Evolutionary conservation across 2,329 filamentous ascomycete species (phyloP), one percentile per base, ranked within the genome.

Genomic region (Cladobotryum protrusum): DNA sequence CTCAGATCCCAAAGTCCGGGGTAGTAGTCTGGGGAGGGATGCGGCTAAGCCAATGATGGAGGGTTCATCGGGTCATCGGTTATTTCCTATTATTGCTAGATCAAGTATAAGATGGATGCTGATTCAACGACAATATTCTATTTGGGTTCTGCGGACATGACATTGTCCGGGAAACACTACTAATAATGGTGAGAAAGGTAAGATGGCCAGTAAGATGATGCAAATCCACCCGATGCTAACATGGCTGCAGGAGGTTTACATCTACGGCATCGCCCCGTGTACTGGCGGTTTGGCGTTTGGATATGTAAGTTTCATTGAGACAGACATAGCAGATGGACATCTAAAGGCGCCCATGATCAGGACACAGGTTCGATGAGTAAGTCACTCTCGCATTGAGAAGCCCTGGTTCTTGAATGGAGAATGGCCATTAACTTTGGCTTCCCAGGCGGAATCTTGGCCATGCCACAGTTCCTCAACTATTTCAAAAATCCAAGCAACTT

Each of bases 401-500:
- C 24, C 6, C 6, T 9, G 2, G 24, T 29, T 29, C 24, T 29
- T 9, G 6, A 8, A 6, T 29, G 3, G 24, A 4, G 24, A 29
- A 29, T 29, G 11, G 40, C 2, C 40, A 42, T 18, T 17, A 37
- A n/a, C 35, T 37, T 24, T 18, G 14, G 40, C 11, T 32, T 5
- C 2, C 18, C 24, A 51, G 49, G 49, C 36, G 50, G 46, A 14
- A 52, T 52, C 34, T 29, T 49, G 33, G 45, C 50, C 5, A 52
- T 52, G 50, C 45, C 46, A 11, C 50, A 52, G 35, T 52, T 49
- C 29, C 29, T 52, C 9, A 45, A 15, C 3, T 52, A 52, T 15
- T 52, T 52, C 19, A 52, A 52, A 2, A 17, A 52, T 13, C 50
- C 50, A n/a, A 52, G 46, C 46, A 49, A 49, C 15, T 52, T 49